Conservation (phyloP, 345 rosid genomes). For the Bretschneidera sinensis region DNA sequence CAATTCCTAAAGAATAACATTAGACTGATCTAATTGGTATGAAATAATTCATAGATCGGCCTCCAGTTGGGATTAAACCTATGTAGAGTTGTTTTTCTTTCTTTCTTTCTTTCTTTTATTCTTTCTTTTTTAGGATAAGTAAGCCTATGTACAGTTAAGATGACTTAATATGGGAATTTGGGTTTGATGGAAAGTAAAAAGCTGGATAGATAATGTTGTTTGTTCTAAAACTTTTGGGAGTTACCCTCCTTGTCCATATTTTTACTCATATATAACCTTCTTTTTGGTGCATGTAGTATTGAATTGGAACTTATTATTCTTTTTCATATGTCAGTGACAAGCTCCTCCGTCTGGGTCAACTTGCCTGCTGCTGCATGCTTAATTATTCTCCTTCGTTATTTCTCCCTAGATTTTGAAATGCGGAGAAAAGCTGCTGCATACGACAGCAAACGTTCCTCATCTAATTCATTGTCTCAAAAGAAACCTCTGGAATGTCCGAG, state of each 20-base stretch:
- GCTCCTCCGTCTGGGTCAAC: conserved; percentile 93
- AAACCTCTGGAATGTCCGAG: conserved; percentile 45
- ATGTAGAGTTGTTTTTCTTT: no score
- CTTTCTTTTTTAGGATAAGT: no score
- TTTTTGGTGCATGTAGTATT: not conserved
- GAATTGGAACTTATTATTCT: conserved; percentile 17
- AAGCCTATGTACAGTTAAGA: no score
- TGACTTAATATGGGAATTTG: not conserved
- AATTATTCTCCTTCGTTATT: conserved; percentile 75
- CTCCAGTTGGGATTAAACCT: no score
- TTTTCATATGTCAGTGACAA: conserved; percentile 65
- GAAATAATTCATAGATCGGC: no score
- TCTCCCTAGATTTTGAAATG: conserved; percentile 78
- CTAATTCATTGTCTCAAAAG: conserved; percentile 24
- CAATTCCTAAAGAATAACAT: not conserved
- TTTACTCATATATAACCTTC: no score
- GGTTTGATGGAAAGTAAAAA: not conserved
- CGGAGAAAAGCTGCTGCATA: conserved; percentile 66
- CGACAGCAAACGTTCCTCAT: conserved; percentile 44
- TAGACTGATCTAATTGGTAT: not conserved
- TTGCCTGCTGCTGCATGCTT: conserved; percentile 88
- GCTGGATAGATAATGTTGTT: not conserved
- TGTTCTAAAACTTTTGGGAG: no score
- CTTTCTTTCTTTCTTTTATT: no score
- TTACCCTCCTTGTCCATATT: no score